Evolutionary conservation across 257 asterid genomes (phyloP), one percentile per base, ranked within the genome.

Genomic region (Paraleonurus japonicus): DNA sequence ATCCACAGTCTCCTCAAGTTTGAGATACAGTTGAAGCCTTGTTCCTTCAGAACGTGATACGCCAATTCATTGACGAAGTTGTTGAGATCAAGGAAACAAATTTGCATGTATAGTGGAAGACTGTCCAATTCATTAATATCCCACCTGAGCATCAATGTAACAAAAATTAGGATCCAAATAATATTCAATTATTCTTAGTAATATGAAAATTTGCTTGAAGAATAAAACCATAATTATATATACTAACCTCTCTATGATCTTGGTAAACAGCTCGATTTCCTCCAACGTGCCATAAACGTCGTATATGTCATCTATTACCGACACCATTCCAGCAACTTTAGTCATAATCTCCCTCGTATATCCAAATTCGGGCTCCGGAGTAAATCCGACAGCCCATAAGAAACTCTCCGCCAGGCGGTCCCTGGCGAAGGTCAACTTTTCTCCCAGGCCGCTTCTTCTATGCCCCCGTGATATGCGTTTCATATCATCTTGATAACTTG

Each of bases 271-370:
- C 33, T 78, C 71, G 50, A 84, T 85, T 68, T 86, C 92, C 30
- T 84, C 83, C 51, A 78, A 33, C 2, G 92, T 84, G 11, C 92
- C 92, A 69, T 82, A 77, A 0, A 84, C 76, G 16, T 86, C 86
- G 57, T 86, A 84, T 5, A 80, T 72, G 71, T 86, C 92, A 60
- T 82, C 89, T 9, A 71, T 57, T 5, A 71, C 53, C 2, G 86
- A 78, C 7, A 78, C 35, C 13, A 84, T 23, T 27, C 65, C 68
- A 1, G 60, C 73, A 43, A 65, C 37, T 70, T 81, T 81, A 2
- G 80, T 75, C 30, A 45, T 45, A n/a, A 45, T 45, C 22, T 45
- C 53, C 53, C 53, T 45, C 20, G 53, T 45, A 2, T 45, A 67
- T 17, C 15, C 75, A 32, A 26, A 69, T 2, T 68, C 78, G 17